These are phyloP conservation scores for Brachypodium distachyon DNA, from an alignment of 202 grass and related monocot species.

Conservation along the genomic window DNA sequence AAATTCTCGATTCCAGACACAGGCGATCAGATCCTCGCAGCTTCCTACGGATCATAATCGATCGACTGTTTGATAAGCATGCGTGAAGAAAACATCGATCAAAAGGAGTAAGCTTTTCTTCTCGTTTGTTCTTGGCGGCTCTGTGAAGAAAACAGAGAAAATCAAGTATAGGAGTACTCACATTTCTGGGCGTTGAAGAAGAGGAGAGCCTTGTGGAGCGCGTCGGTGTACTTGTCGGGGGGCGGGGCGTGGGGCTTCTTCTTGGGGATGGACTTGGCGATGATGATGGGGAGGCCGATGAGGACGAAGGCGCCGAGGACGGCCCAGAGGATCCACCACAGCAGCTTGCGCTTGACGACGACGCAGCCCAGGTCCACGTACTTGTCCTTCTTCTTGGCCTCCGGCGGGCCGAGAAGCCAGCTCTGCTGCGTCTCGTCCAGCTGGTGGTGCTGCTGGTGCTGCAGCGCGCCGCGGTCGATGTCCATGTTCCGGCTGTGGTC, in stretches of 20 bases:
- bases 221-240: slow-evolving; percentile 60
- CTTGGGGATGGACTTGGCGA: slow-evolving; percentile 82
- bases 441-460: slow-evolving; percentile 36
- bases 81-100: no score
- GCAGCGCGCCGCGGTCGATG: slow-evolving; percentile 60
- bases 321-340: slow-evolving; percentile 58
- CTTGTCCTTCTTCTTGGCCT: slow-evolving; percentile 90
- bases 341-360: slow-evolving; percentile 63
- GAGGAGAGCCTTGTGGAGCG: slow-evolving; percentile 80
- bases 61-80: no score
- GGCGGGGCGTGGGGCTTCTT: slow-evolving; percentile 52
- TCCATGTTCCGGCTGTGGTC: slow-evolving; percentile 90
- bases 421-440: slow-evolving; percentile 94
- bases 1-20: not conserved
- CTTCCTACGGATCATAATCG: not conserved
- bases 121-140: no score
- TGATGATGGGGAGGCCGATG: slow-evolving; percentile 75
- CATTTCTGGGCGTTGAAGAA: slow-evolving; percentile 99
- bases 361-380: slow-evolving; percentile 90
- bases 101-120: no score
- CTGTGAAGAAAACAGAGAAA: not conserved
- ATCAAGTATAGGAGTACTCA: not conserved
- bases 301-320: slow-evolving; percentile 57
- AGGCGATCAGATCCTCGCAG: not conserved
- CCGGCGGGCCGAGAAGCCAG: slow-evolving; percentile 77